Evolutionary conservation across 208 protist species (phyloP), one percentile per base, ranked within the genome.

Genomic region (Spongospora subterranea): DNA sequence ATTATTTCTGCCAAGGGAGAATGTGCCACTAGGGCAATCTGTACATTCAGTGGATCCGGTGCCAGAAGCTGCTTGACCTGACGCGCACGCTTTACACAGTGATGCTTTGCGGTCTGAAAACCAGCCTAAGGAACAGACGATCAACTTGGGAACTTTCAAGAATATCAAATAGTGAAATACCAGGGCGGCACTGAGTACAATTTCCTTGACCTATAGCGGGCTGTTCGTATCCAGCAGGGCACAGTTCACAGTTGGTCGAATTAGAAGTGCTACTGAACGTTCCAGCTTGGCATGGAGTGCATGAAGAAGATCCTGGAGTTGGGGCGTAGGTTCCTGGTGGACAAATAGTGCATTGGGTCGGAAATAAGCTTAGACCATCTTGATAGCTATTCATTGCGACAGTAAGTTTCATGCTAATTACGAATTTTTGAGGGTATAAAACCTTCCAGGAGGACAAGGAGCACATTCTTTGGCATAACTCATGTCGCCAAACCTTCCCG

Each of bases 371-470:
- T 43, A 39, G 71, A 6, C 50, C 50, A 60, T 60, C 24, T 60
- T 60, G 50, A 24, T 60, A 60, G 24, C 50, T 60, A 60, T 29
- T 29, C 13, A 60, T 6, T 29, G 24, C 50, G 41, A 89, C 41
- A 43, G 41, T 29, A 60, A 53, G 1, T n/a, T 53, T 11, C 6
- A n/a, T 40, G 17, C 46, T 11, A 53, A 29, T 20, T 53, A 89
- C 40, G 50, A 89, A n/a, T 43, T 46, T 13, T 53, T 29, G 1
- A 29, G 11, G 41, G 46, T 89, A 13, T 89, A 53, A 11, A n/a
- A 89, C 35, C 88, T 89, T 89, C 88, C 88, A 32, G 88, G 29
- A 40, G 88, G 40, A 46, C 88, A 89, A 20, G 29, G 1, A 40
- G 0, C 39, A 46, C 88, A 89, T 13, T 20, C 35, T 29, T 6